A percentile compares a stretch with the other conserved stretches of the same genome.
Evolutionary conservation across 306 rosid genomes (phyloP).

Genomic region (Prunus salicina): DNA sequence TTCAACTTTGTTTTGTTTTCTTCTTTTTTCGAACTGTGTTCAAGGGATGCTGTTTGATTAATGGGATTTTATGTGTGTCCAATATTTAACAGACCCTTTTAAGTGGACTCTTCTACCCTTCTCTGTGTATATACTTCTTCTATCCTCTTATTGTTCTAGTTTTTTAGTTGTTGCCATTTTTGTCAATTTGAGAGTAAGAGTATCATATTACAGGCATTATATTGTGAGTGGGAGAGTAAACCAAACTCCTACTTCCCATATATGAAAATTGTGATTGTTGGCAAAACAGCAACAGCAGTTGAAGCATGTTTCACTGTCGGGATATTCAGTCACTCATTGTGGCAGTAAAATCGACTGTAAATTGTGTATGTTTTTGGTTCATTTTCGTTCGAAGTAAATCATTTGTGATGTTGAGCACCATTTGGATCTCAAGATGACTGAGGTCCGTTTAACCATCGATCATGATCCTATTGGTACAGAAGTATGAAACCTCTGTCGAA

Average conservation of each 20-base stretch:
- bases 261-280: background rate
- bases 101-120: slow-evolving; percentile 30
- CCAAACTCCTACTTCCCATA: background rate
- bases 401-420: background rate
- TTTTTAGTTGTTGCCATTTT: background rate
- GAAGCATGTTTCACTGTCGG: background rate
- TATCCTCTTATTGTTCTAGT: background rate
- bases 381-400: background rate
- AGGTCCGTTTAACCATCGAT: background rate
- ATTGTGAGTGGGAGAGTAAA: background rate
- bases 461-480: background rate
- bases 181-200: background rate
- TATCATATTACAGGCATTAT: too few species aligned
- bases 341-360: background rate
- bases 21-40: slow-evolving; percentile 51
- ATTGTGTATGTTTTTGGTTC: background rate
- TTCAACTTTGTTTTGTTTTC: slow-evolving; percentile 43
- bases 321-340: background rate
- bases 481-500: background rate
- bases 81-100: slow-evolving; percentile 35
- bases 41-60: slow-evolving; percentile 61
- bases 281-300: too few species aligned
- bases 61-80: slow-evolving; percentile 53
- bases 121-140: slow-evolving; percentile 7
- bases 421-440: background rate